Evolutionary conservation across 2,329 filamentous ascomycete genomes (phyloP), one percentile per base, ranked within the genome.

Genomic region (Aureobasidium mangrovei): DNA sequence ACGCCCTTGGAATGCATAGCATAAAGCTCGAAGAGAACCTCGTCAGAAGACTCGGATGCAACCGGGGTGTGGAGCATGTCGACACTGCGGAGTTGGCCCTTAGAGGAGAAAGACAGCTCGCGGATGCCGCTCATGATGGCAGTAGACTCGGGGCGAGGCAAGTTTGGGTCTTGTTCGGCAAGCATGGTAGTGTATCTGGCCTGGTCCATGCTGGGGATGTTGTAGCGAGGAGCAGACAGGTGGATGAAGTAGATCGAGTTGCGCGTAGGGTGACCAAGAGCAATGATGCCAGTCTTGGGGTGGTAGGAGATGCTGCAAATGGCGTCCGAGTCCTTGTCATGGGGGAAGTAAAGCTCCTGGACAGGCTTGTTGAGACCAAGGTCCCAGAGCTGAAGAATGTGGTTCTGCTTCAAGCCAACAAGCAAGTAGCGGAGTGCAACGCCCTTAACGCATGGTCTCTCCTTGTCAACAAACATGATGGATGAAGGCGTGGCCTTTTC

Each of bases 211-310:
- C 81, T 79, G 24, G 78, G 76, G 57, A 97, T 76, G 63, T 85
- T 88, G 74, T 98, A 97, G 71, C 89, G 89, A 24, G 93, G 93
- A 39, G 91, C 91, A 51, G 91, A 97, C 36, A 98, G 76, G 65
- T 97, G 91, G 48, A 96, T 83, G 72, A 98, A 95, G 74, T 96
- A 98, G 69, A 98, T 84, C 6, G 91, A 96, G 74, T 98, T 98
- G 60, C 93, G 84, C 1, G 91, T 97, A 8, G 94, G 93, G 65
- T 98, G 93, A 35, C 91, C 94, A 57, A 98, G 86, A 58, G 94
- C 83, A 66, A 98, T 87, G 74, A 97, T 95, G 56, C 91, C 91
- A 31, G 91, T 93, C 59, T 83, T 80, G 4, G 93, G 86, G 68
- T 98, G 91, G 69, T 97, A 98, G 66, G 86, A 85, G 66, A 98